These are phyloP conservation scores for Fagopyrum homotropicum DNA, from an alignment of 148 eudicot genomes.

Conservation along the genomic window DNA sequence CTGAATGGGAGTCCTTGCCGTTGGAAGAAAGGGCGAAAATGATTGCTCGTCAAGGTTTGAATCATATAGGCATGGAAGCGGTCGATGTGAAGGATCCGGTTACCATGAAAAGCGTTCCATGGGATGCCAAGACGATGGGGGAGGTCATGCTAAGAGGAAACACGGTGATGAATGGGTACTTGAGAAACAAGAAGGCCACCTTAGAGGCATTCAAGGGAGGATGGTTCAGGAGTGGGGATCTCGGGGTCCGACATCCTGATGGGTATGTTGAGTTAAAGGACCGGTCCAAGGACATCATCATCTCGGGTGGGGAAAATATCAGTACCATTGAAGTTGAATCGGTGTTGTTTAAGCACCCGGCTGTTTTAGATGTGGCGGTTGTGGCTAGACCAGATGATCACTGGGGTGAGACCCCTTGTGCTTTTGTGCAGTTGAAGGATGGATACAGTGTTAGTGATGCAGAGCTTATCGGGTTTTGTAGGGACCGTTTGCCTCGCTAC, in stretches of 20 bases:
- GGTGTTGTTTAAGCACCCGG: conserved; percentile 27
- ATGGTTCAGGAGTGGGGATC: conserved; percentile 42
- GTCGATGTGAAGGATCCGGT: conserved; percentile 31
- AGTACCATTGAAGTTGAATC: conserved; percentile 39
- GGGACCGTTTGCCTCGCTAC: conserved; percentile 36
- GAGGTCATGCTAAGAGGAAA: conserved; percentile 44
- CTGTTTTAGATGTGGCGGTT: conserved; percentile 36
- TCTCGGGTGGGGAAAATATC: conserved; percentile 51
- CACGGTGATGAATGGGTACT: conserved; percentile 43
- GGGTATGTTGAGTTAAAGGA: conserved; percentile 39
- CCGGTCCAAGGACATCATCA: conserved; percentile 38
- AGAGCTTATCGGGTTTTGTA: conserved; percentile 29
- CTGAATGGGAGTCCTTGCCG: conserved; percentile 35
- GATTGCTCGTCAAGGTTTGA: conserved; percentile 37
- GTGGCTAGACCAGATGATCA: conserved; percentile 40
- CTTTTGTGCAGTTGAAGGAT: conserved; percentile 35
- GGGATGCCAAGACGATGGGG: conserved; percentile 33
- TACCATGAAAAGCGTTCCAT: conserved; percentile 31
- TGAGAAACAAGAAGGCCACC: conserved; percentile 30
- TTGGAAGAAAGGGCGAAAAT: conserved; percentile 20
- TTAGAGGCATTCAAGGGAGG: conserved; percentile 30
- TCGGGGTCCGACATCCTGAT: conserved; percentile 36
- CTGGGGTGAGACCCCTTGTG: conserved; percentile 57
- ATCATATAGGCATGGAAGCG: conserved; percentile 30
- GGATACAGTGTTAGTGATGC: conserved; percentile 15